Evolutionary conservation across 2,329 filamentous ascomycete genomes (phyloP).

Genomic region (Diplodia mutila): DNA sequence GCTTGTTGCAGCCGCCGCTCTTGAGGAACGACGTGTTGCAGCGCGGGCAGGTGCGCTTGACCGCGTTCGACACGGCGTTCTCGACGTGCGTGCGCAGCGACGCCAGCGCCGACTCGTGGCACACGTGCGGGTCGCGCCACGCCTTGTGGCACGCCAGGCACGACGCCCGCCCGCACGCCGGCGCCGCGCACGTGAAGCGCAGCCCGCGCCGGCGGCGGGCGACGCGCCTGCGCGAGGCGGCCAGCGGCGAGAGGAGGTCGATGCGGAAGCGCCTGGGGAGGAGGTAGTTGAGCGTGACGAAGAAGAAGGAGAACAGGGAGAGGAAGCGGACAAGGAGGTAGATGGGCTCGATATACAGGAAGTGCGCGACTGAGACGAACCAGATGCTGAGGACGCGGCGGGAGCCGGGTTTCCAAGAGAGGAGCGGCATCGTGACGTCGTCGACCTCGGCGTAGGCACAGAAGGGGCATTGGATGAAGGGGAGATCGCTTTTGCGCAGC

Average conservation of each 20-base stretch:
- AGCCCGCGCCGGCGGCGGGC: slow-evolving; percentile 72
- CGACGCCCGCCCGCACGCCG: slow-evolving; percentile 69
- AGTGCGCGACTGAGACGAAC: neutral
- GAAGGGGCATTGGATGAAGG: slow-evolving; percentile 83
- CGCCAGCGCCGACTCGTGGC: slow-evolving; percentile 80
- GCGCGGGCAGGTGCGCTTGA: slow-evolving; percentile 91
- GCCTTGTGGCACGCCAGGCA: slow-evolving; percentile 81
- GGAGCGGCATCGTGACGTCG: slow-evolving; percentile 38
- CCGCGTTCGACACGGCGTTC: slow-evolving; percentile 87
- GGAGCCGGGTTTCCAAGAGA: slow-evolving; percentile 35
- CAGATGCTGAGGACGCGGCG: slow-evolving; percentile 40
- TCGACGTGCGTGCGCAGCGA: slow-evolving; percentile 88
- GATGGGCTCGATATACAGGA: slow-evolving; percentile 29
- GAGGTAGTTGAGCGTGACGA: slow-evolving; percentile 34
- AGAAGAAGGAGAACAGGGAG: slow-evolving; percentile 58
- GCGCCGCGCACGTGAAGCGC: slow-evolving; percentile 76
- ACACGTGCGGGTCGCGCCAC: slow-evolving; percentile 88
- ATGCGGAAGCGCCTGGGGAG: slow-evolving; percentile 29
- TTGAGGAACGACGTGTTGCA: slow-evolving; percentile 95
- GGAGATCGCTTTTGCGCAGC: slow-evolving; percentile 72
- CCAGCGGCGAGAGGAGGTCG: slow-evolving; percentile 51
- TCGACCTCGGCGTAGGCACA: slow-evolving; percentile 91
- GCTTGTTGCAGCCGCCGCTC: slow-evolving; percentile 91
- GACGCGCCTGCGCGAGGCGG: slow-evolving; percentile 63
- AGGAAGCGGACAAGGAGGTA: slow-evolving; percentile 62